Percentiles rank a stretch among this genome's conserved stretches.
These are phyloP conservation scores for Tricholoma terreum DNA, from an alignment of 768 basidiomycete genomes.

Conservation along the genomic window DNA sequence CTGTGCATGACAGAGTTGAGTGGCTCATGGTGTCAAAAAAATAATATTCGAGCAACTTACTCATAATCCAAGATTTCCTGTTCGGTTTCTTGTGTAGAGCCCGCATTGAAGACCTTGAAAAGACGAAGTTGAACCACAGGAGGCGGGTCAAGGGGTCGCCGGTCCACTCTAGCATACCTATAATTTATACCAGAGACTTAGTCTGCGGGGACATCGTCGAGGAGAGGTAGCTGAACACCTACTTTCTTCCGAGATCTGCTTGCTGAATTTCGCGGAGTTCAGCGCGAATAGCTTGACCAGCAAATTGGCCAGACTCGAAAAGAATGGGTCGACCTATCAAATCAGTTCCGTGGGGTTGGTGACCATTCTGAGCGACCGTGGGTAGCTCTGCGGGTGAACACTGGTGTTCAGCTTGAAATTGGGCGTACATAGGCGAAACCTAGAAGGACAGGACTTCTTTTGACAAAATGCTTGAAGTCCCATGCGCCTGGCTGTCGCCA, in stretches of 20 bases:
- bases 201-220: neutral
- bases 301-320: constrained; percentile 59
- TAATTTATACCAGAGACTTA: constrained; percentile 9
- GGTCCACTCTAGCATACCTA: constrained; percentile 61
- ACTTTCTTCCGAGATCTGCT: constrained; percentile 70
- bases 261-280: constrained; percentile 60
- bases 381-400: neutral
- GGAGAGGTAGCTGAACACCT: constrained; percentile 3
- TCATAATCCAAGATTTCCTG: constrained; percentile 45
- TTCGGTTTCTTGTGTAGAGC: constrained; percentile 38
- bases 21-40: neutral
- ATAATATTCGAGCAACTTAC: constrained; percentile 28
- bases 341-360: constrained; percentile 22
- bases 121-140: constrained; percentile 56
- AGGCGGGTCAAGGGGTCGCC: constrained; percentile 64
- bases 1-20: constrained; percentile 29
- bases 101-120: constrained; percentile 43
- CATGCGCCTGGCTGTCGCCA: constrained; percentile 10
- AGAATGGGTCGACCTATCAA: constrained; percentile 50
- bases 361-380: constrained; percentile 2
- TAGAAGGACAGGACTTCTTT: neutral
- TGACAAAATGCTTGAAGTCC: constrained; percentile 1
- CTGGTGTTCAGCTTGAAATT: constrained; percentile 11
- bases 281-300: constrained; percentile 53
- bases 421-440: constrained; percentile 10